Evolutionary conservation across 1,139 yeast species (phyloP).

Genomic region (Pneumocystis sp.): DNA sequence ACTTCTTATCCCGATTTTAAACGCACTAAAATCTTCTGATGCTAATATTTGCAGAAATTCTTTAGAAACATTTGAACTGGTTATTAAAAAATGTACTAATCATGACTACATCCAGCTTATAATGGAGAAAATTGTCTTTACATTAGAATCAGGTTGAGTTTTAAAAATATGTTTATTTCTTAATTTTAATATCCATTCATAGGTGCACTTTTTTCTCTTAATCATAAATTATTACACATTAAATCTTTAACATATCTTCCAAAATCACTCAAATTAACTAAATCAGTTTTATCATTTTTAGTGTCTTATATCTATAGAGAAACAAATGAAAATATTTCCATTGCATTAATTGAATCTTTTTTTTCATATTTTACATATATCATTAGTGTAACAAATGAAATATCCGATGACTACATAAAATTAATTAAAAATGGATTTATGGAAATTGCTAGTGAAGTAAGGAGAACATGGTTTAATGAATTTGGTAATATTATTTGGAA

Average conservation of each 20-base stretch:
- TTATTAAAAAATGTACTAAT: slow-evolving; percentile 16
- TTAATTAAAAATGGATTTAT: slow-evolving; percentile 16
- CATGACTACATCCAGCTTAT: slow-evolving; percentile 19
- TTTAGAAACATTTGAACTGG: slow-evolving; percentile 26
- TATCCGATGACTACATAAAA: slow-evolving; percentile 22
- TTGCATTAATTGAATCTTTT: slow-evolving; percentile 33
- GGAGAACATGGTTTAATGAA: slow-evolving; percentile 1
- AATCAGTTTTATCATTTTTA: slow-evolving; percentile 27
- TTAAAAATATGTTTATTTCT: slow-evolving; percentile 39
- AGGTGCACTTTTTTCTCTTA: slow-evolving; percentile 24
- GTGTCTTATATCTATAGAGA: slow-evolving; percentile 12
- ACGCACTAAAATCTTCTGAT: slow-evolving; percentile 60
- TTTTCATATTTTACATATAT: slow-evolving; percentile 29
- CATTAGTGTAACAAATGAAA: slow-evolving; percentile 25
- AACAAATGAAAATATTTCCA: slow-evolving; percentile 18
- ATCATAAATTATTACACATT: slow-evolving; percentile 21
- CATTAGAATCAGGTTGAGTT: slow-evolving; percentile 31
- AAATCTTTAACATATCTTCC: slow-evolving; percentile 23
- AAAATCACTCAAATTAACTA: slow-evolving; percentile 41
- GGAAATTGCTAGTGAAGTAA: slow-evolving; percentile 1
- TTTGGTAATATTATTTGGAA: slow-evolving; percentile 1
- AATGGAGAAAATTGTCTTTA: slow-evolving; percentile 42
- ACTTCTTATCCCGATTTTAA: slow-evolving; percentile 42
- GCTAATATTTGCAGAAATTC: slow-evolving; percentile 46
- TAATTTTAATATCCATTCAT: slow-evolving; percentile 49